Base-by-base conservation (phyloP, 2,329 filamentous ascomycete species). In the Ceratocystis huliohia region DNA sequence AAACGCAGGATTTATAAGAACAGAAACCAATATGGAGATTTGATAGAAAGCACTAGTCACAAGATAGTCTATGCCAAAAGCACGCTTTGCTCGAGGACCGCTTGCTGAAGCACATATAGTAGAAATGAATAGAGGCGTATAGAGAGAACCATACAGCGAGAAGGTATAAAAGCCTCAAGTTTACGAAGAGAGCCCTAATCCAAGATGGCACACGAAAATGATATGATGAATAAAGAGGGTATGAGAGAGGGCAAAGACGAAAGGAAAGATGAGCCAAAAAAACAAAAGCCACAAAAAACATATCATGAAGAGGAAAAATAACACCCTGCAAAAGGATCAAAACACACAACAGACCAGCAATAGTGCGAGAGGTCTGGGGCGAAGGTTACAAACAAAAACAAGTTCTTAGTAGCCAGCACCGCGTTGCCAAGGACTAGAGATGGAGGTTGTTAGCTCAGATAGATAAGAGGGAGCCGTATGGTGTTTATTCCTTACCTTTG, bases 361-460 rank as follows among this genome's bases (percentile, higher is more conserved):
- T 22, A 8, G 37, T 15, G 13, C 10, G 37, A 41, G 10, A 41
- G 37, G 30, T 65, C 37, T 41, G n/a, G n/a, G 25, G 17, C 17
- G 8, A 37, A 59, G 56, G 13, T 37, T n/a, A 37, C 56, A 37
- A 59, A 33, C 48, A 59, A 59, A 59, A n/a, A 17, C 30, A 37
- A n/a, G 28, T 63, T 63, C 63, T 56, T 79, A 77, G 69, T 79
- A 79, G 50, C 77, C 77, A 59, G 77, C 77, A 68, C 77, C 77
- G 68, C 77, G 77, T 70, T 79, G 77, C 77, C 77, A 79, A 30
- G 77, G 77, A 70, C 77, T 78, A 61, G 66, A 30, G 48, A 6
- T 25, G 17, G 37, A 63, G 7, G 25, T 17, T 37, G 65, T 66
- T 65, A 66, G 64, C 57, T 53, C 10, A 13, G 3, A 15, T 13